Percentiles rank a stretch among this genome's conserved stretches.
These are phyloP conservation scores for Artemisia tridentata DNA, from an alignment of 129 eudicot genomes.

Conservation along the genomic window DNA sequence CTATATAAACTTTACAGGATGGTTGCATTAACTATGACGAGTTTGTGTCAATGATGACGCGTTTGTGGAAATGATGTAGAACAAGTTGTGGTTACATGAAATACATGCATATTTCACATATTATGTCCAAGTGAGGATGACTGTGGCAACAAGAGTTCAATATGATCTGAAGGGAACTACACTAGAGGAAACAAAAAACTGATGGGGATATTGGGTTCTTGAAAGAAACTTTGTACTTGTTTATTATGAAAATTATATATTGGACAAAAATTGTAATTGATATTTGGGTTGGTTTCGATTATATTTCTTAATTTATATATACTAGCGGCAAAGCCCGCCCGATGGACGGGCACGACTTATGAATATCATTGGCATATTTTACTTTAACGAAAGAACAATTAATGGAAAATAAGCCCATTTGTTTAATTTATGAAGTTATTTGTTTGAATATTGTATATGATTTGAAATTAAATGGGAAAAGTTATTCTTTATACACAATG, in stretches of 20 bases:
- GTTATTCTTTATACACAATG: no score
- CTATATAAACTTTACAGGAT: constrained; percentile 49
- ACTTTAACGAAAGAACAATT: no score
- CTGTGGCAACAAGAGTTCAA: constrained; percentile 22
- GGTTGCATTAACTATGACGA: constrained; percentile 92
- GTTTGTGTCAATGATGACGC: constrained; percentile 82
- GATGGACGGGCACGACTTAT: no score
- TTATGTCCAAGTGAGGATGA: constrained; percentile 22
- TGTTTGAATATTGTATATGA: no score
- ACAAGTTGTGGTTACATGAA: constrained; percentile 18
- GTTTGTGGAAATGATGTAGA: constrained; percentile 14
- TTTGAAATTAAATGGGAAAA: no score
- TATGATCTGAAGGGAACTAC: constrained; percentile 25
- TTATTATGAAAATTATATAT: constrained; percentile 11
- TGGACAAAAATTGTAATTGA: constrained; percentile 21
- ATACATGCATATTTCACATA: neutral
- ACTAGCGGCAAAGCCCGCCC: no score
- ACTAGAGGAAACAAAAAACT: constrained; percentile 22
- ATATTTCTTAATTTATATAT: no score
- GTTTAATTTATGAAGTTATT: no score
- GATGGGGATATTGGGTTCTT: constrained; percentile 21
- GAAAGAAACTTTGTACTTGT: constrained; percentile 12
- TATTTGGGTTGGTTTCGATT: no score
- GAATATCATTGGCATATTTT: no score
- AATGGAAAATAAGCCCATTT: no score